These are phyloP conservation scores for Sindora glabra DNA, from an alignment of 306 rosid genomes.

Conservation along the genomic window DNA sequence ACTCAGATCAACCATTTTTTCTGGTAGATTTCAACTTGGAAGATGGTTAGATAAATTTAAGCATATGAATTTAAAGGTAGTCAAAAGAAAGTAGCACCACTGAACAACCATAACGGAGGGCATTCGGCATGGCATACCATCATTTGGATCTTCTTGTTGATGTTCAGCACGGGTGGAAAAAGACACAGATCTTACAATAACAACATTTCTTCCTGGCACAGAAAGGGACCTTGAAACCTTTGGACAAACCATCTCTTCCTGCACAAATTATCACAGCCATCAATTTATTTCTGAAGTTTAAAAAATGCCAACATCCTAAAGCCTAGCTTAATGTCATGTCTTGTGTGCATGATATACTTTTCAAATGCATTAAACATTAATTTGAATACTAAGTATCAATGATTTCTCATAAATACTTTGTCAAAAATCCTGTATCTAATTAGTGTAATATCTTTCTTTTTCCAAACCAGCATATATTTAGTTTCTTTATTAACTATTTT, in stretches of 20 bases:
- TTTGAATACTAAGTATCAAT: not conserved
- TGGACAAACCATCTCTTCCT: slow-evolving; percentile 52
- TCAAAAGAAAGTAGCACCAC: not conserved
- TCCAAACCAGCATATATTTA: not conserved
- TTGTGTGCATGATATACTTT: slow-evolving; percentile 2
- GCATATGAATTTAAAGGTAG: not conserved
- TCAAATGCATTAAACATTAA: not conserved
- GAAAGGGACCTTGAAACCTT: slow-evolving; percentile 89
- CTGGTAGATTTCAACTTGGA: not conserved
- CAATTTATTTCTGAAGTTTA: not conserved
- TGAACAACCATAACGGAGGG: slow-evolving; percentile 13
- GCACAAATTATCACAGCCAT: slow-evolving; percentile 28
- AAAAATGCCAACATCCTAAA: not conserved
- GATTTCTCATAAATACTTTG: not conserved
- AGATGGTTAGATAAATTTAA: slow-evolving; percentile 3
- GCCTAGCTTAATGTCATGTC: slow-evolving; percentile 14
- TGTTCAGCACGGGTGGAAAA: slow-evolving; percentile 44
- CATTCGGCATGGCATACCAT: slow-evolving; percentile 41
- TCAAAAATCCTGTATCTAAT: slow-evolving; percentile 6
- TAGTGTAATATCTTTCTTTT: slow-evolving; percentile 1
- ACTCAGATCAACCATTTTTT: not conserved
- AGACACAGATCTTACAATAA: slow-evolving; percentile 78
- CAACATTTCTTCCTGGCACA: slow-evolving; percentile 63
- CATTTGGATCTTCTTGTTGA: slow-evolving; percentile 37
- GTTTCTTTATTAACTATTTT: slow-evolving; percentile 3